Conservation (phyloP, 2,329 filamentous ascomycete species). For the Xylaria sp. region DNA sequence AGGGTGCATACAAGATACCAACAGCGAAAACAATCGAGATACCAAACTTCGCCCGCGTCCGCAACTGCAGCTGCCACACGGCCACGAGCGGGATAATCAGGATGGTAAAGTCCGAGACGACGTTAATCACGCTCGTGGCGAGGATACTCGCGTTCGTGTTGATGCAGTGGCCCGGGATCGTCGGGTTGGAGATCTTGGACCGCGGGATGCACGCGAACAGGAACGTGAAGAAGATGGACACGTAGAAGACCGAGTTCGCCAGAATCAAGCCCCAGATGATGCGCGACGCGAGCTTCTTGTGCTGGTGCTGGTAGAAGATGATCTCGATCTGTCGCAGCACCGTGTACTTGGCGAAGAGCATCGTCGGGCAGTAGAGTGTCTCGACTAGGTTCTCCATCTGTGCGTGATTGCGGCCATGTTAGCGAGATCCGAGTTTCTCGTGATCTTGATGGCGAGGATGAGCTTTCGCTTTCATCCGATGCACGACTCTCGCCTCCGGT, state of each 20-base stretch:
- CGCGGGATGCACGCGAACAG: conserved; percentile 10
- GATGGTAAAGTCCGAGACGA: conserved; percentile 11
- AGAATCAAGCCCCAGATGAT: conserved; percentile 7
- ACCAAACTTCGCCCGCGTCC: conserved; percentile 1
- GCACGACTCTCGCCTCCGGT: no score
- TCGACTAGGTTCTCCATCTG: conserved; percentile 5
- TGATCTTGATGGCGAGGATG: no score
- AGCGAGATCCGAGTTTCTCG: neutral
- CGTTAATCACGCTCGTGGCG: conserved; percentile 10
- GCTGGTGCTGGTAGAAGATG: conserved; percentile 12
- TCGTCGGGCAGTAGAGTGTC: conserved; percentile 8
- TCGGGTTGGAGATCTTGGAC: conserved; percentile 11
- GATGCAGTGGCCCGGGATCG: conserved; percentile 6
- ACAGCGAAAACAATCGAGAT: conserved; percentile 7
- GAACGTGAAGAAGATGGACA: conserved; percentile 7
- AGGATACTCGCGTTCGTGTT: conserved; percentile 5
- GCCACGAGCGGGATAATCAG: conserved; percentile 10
- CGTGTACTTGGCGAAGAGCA: conserved; percentile 9
- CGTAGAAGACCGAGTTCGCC: conserved; percentile 12
- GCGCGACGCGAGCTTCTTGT: conserved; percentile 1
- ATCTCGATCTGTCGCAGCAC: conserved; percentile 12
- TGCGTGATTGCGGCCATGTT: neutral
- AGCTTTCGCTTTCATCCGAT: no score
- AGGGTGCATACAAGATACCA: conserved; percentile 8
- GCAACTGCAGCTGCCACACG: conserved; percentile 7